Evolutionary conservation across 2,329 filamentous ascomycete species (phyloP).

Genomic region (Beauveria rudraprayagi): DNA sequence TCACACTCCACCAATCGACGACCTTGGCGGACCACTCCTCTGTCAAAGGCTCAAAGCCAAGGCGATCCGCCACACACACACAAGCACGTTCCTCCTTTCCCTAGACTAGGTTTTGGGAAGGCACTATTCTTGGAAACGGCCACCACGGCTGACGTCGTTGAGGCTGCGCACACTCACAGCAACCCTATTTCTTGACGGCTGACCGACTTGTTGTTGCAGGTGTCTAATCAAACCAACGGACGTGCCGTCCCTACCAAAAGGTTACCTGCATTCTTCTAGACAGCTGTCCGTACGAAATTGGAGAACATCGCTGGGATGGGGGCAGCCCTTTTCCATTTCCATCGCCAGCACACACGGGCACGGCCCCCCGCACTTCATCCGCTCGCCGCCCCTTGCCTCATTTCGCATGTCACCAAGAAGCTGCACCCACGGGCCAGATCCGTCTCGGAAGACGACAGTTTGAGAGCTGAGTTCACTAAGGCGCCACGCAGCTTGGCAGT

Average conservation of each 20-base stretch:
- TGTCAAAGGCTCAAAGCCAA: too few species aligned
- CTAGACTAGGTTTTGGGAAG: too few species aligned
- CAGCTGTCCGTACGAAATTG: not conserved
- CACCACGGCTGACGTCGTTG: not conserved
- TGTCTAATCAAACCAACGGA: not conserved
- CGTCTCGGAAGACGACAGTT: not conserved
- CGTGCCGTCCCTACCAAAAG: not conserved
- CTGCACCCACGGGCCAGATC: not conserved
- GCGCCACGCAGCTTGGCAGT: not conserved
- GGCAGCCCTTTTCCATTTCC: too few species aligned
- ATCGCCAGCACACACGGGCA: not conserved
- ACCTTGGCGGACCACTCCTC: too few species aligned
- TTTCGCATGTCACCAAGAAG: not conserved
- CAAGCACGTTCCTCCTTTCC: too few species aligned
- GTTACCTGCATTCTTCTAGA: not conserved
- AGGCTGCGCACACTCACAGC: not conserved
- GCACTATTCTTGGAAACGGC: not conserved
- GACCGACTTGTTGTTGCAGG: constrained; percentile 1
- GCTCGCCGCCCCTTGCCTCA: not conserved
- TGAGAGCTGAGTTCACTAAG: not conserved
- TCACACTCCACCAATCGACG: too few species aligned
- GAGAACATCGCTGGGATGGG: too few species aligned
- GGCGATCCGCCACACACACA: too few species aligned
- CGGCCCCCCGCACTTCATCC: not conserved
- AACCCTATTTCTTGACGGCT: not conserved